Base-by-base conservation (phyloP, 73 alveolate species). In the Paramecium pentaurelia region DNA sequence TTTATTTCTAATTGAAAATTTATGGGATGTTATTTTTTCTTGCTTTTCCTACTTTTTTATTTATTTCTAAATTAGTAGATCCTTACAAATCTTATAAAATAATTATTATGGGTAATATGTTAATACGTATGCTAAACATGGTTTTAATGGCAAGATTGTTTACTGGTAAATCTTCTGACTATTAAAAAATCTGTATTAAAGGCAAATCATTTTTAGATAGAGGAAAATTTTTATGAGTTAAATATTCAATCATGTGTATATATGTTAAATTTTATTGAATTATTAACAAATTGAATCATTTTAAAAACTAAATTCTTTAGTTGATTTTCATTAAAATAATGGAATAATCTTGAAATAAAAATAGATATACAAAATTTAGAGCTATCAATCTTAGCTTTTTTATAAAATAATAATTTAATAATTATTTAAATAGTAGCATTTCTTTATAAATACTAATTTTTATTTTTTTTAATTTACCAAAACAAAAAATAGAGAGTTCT, bases 171-270 rank as follows among this genome's bases (percentile, higher is more conserved):
- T 22, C 47, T 11, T 80, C 91, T 12, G 71, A 34, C 0, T 80
- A 80, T 80, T 16, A 42, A 25, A 42, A 25, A 27, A 80, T 80
- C 51, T 80, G 64, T 44, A 32, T 32, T 0, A 80, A 80, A 49
- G 75, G 91, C 2, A 80, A 80, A 42, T 45, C 91, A 6, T 44
- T 80, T 80, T 80, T 80, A 80, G 91, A 80, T 80, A 80, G 91
- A 47, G 71, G 91, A 42, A 80, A 73, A n/a, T 12, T 38, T 3
- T 37, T 73, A 73, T 73, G 87, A 73, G 34, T 18, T 1, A 18
- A 16, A 9, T 54, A 16, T 4, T 54, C 70, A 54, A 54, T 54
- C 20, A 54, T 54, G 20, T 54, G 9, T 54, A 22, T n/a, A 3
- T 54, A 27, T 54, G 11, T 54, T 18, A 2, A 54, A 16, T 54